Conservation (phyloP, 441 rosid species). For the Populus hybrid region DNA sequence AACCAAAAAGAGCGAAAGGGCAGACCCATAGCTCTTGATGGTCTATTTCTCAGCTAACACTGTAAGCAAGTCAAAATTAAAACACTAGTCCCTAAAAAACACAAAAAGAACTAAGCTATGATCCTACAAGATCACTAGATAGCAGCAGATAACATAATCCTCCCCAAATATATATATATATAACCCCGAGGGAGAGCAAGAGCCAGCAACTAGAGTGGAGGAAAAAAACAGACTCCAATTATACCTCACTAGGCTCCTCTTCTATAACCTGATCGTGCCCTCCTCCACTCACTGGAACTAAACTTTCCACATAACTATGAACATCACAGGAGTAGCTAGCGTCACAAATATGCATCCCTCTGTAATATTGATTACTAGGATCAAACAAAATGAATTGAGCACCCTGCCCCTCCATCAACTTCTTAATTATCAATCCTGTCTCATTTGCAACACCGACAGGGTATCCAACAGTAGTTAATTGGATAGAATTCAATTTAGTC, state of each 20-base stretch:
- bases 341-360: constrained; percentile 7
- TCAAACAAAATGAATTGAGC: constrained; percentile 7
- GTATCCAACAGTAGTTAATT: not conserved
- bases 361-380: not conserved
- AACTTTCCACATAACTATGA: constrained; percentile 31
- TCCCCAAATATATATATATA: not conserved
- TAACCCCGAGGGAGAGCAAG: not conserved
- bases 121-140: not conserved
- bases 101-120: not conserved
- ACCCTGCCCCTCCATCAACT: not conserved
- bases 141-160: not conserved
- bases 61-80: not conserved
- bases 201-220: not conserved
- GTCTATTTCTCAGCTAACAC: not conserved
- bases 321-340: constrained; percentile 22
- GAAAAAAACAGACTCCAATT: not conserved
- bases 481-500: constrained; percentile 5
- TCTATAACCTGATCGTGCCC: not conserved
- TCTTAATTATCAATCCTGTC: constrained; percentile 18
- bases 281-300: constrained; percentile 24
- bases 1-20: not conserved
- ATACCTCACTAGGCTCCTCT: not conserved
- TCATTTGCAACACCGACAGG: constrained; percentile 22
- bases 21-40: not conserved
- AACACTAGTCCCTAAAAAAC: not conserved